phyloP scores from a whole-genome alignment of 2,329 filamentous ascomycete species.

The Fusarium verticillioides region DNA sequence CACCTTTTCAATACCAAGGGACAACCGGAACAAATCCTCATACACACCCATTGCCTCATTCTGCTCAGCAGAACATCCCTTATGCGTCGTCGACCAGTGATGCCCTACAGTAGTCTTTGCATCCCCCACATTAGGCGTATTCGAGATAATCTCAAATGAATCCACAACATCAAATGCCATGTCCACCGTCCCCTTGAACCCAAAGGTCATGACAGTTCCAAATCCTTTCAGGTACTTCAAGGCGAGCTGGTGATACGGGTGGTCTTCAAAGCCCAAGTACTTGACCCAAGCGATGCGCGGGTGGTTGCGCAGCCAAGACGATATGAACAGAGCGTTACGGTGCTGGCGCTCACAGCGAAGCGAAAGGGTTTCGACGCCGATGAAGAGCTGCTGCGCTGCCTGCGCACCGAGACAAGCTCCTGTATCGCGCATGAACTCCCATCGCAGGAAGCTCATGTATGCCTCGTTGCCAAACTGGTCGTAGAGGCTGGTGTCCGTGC shows the following conservation, averaged over 20 bases:
- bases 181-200: constrained; percentile 48
- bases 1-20: constrained; percentile 70
- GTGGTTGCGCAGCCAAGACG: background rate
- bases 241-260: constrained; percentile 71
- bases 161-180: constrained; percentile 74
- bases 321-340: background rate
- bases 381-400: background rate
- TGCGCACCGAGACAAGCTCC: background rate
- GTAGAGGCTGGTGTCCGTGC: background rate
- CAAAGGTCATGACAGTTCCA: constrained; percentile 77
- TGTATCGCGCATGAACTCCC: constrained; percentile 1
- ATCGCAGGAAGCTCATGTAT: background rate
- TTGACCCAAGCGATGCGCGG: constrained; percentile 3
- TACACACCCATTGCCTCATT: constrained; percentile 63
- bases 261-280: constrained; percentile 44
- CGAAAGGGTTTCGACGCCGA: background rate
- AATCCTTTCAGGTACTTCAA: constrained; percentile 78
- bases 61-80: background rate
- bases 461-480: background rate
- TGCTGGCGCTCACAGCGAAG: constrained; percentile 2
- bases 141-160: constrained; percentile 47
- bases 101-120: constrained; percentile 79
- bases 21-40: constrained; percentile 58
- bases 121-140: constrained; percentile 64
- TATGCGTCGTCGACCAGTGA: constrained; percentile 78